Conservation (phyloP, 345 rosid genomes). For the Bruguiera gymnorhiza region DNA sequence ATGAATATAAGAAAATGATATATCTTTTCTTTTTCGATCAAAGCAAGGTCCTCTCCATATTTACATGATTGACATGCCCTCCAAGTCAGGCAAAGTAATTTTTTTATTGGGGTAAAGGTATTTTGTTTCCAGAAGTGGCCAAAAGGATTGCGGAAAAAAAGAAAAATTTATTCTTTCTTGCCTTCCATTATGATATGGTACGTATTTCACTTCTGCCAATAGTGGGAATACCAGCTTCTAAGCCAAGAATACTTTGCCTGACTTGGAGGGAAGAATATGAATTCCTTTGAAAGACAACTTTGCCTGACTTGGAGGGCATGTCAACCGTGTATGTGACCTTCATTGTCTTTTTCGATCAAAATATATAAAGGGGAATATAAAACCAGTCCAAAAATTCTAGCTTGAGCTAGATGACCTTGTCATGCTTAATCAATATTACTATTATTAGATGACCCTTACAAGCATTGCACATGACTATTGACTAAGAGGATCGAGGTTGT, state of each 20-base stretch:
- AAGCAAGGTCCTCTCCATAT: too few species aligned
- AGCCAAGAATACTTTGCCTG: constrained; percentile 11
- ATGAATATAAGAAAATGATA: too few species aligned
- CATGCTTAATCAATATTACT: not conserved
- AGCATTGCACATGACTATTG: not conserved
- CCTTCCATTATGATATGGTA: too few species aligned
- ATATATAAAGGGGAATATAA: not conserved
- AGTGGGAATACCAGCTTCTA: not conserved
- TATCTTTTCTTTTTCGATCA: too few species aligned
- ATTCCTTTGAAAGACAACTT: not conserved
- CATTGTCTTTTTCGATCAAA: not conserved
- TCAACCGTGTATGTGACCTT: not conserved
- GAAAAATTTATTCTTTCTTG: not conserved
- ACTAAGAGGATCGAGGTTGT: not conserved
- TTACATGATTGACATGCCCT: too few species aligned
- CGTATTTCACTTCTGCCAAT: not conserved
- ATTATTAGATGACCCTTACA: not conserved
- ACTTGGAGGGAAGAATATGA: constrained; percentile 8
- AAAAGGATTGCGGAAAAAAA: too few species aligned
- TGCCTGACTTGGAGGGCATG: not conserved
- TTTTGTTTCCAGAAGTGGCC: too few species aligned
- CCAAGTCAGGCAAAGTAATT: too few species aligned
- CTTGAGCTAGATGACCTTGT: not conserved
- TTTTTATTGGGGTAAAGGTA: too few species aligned
- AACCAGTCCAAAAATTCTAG: not conserved